A percentile compares a stretch with the other conserved stretches of the same genome.
Evolutionary conservation across 495 filamentous ascomycete species (phyloP).

Genomic region (Acidiella bohemica): DNA sequence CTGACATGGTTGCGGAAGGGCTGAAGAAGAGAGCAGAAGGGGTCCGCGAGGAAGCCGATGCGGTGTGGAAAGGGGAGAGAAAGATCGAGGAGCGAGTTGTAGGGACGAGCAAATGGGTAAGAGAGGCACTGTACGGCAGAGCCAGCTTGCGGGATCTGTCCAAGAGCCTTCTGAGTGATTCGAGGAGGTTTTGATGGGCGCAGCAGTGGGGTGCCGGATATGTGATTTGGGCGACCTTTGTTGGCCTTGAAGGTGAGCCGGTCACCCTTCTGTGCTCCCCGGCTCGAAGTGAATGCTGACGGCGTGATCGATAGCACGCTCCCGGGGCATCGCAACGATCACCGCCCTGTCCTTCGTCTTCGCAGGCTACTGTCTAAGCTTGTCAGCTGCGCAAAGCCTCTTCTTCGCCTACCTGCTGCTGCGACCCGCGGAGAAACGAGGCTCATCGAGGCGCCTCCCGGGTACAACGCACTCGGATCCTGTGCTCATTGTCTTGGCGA

Average conservation of each 20-base stretch:
- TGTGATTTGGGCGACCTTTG: slow-evolving; percentile 8
- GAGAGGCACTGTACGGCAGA: not conserved
- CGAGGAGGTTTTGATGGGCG: slow-evolving; percentile 5
- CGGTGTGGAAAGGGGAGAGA: not conserved
- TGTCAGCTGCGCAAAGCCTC: slow-evolving; percentile 8
- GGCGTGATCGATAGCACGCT: not conserved
- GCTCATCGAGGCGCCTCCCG: not conserved
- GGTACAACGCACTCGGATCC: too few relatives aligned
- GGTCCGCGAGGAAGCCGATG: not conserved
- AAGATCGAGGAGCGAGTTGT: not conserved
- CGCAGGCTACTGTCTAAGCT: not conserved
- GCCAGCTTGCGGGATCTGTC: slow-evolving; percentile 8
- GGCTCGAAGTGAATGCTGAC: not conserved
- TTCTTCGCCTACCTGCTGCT: slow-evolving; percentile 7
- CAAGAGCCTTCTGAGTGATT: not conserved
- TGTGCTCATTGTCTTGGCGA: not conserved
- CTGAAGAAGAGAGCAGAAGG: not conserved
- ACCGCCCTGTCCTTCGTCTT: slow-evolving; percentile 6
- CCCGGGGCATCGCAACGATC: not conserved
- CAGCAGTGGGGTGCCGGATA: slow-evolving; percentile 14
- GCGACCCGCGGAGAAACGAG: not conserved
- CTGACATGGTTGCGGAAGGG: too few relatives aligned
- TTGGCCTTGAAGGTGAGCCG: slow-evolving; percentile 8
- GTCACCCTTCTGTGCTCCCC: not conserved
- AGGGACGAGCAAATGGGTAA: not conserved